Conservation (phyloP, 2,329 filamentous ascomycete genomes). For the Hypoxylon sp. region DNA sequence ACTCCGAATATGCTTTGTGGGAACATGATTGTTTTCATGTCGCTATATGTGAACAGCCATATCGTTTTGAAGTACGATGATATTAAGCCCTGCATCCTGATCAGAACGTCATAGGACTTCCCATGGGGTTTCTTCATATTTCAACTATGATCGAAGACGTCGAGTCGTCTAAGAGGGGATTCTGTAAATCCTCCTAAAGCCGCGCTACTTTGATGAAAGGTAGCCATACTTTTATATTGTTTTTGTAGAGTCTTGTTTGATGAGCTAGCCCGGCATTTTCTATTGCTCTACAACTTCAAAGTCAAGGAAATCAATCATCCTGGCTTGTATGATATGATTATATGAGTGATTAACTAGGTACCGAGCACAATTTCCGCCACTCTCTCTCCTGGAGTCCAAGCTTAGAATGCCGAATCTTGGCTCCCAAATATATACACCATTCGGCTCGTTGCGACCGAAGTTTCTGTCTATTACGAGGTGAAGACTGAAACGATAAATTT, state of each 20-base stretch:
- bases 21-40: slow-evolving; percentile 35
- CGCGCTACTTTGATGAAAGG: too few relatives aligned
- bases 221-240: not conserved
- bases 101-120: not conserved
- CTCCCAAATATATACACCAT: not conserved
- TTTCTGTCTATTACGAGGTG: not conserved
- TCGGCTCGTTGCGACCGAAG: not conserved
- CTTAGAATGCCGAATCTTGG: not conserved
- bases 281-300: too few relatives aligned
- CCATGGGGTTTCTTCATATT: not conserved
- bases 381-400: not conserved
- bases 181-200: too few relatives aligned
- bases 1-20: slow-evolving; percentile 26
- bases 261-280: not conserved
- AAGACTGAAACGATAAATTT: not conserved
- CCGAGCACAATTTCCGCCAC: not conserved
- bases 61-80: slow-evolving; percentile 9
- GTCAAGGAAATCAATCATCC: not conserved
- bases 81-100: not conserved
- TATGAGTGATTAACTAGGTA: not conserved
- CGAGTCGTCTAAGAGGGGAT: not conserved
- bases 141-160: too few relatives aligned
- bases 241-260: not conserved
- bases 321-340: slow-evolving; percentile 12
- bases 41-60: slow-evolving; percentile 37